Percentiles rank a stretch among this genome's conserved stretches.
Conservation (phyloP, 495 filamentous ascomycete genomes). For the Penicillium bialowiezense region DNA sequence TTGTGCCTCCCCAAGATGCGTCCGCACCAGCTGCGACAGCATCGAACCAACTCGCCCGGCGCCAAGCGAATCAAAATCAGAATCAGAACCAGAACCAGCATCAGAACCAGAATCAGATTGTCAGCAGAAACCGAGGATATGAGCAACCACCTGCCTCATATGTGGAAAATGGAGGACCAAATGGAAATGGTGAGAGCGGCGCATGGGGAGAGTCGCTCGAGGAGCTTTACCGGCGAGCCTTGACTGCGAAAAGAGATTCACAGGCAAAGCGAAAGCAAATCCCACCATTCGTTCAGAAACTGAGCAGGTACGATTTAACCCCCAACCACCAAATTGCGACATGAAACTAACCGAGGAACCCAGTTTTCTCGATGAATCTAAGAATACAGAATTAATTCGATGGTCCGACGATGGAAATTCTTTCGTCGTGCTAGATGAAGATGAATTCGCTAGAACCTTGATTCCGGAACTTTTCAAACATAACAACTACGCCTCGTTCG, state of each 20-base stretch:
- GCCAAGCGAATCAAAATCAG: conserved; percentile 38
- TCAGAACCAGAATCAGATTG: conserved; percentile 44
- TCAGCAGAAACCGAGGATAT: conserved; percentile 44
- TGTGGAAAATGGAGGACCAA: conserved; percentile 40
- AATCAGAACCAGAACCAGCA: conserved; percentile 22
- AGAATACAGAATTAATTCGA: conserved; percentile 91
- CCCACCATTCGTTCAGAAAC: conserved; percentile 95
- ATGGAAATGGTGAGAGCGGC: conserved; percentile 40
- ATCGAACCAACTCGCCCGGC: conserved; percentile 66
- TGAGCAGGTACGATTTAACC: conserved; percentile 76
- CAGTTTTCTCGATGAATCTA: conserved; percentile 89
- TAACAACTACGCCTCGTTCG: conserved; percentile 98
- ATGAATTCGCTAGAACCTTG: conserved; percentile 96
- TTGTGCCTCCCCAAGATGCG: conserved; percentile 39
- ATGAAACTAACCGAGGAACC: conserved; percentile 19
- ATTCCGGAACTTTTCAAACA: conserved; percentile 99
- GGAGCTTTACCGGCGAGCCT: conserved; percentile 70
- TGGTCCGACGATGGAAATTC: conserved; percentile 97
- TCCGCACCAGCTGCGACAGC: conserved; percentile 42
- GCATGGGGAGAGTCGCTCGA: conserved; percentile 66
- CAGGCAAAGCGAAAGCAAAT: conserved; percentile 89
- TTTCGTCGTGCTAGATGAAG: conserved; percentile 95
- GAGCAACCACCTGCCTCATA: conserved; percentile 48
- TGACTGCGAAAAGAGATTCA: conserved; percentile 75
- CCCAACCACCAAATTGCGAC: neutral